Evolutionary conservation across 257 asterid genomes (phyloP).

Genomic region (Salvia rosmarinus): DNA sequence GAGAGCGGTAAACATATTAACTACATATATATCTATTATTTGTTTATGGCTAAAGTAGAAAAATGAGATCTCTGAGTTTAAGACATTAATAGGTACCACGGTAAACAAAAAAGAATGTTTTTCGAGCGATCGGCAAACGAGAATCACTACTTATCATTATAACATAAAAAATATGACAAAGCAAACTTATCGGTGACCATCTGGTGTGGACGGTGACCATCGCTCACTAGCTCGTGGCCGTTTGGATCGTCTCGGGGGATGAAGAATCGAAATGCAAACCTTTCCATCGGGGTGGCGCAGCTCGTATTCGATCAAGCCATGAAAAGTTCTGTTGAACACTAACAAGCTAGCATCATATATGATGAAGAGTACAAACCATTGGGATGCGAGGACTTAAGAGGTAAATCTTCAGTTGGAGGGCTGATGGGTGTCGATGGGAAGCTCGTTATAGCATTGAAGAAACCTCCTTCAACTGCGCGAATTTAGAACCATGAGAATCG

Average conservation of each 20-base stretch:
- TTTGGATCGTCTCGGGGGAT: constrained; percentile 99
- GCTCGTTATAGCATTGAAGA: constrained; percentile 95
- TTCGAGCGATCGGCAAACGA: not conserved
- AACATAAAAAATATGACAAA: constrained; percentile 6
- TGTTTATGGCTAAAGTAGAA: not conserved
- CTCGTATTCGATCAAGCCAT: constrained; percentile 28
- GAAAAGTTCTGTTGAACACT: constrained; percentile 11
- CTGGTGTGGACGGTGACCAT: constrained; percentile 99
- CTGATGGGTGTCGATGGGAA: constrained; percentile 95
- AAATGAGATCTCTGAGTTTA: not conserved
- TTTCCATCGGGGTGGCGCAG: constrained; percentile 84
- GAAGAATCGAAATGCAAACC: constrained; percentile 97
- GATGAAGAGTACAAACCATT: constrained; percentile 65
- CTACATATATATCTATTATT: no score
- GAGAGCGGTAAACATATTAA: no score
- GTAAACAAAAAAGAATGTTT: no score
- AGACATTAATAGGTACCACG: not conserved
- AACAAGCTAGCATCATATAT: not conserved
- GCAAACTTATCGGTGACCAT: constrained; percentile 35
- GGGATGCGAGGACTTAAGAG: constrained; percentile 97
- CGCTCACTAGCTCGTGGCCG: constrained; percentile 99
- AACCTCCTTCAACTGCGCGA: constrained; percentile 95
- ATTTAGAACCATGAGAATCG: constrained; percentile 28
- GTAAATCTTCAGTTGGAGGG: constrained; percentile 95
- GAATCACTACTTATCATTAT: not conserved